phyloP scores from a whole-genome alignment of 495 filamentous ascomycete species.

The Bacidia rubella region DNA sequence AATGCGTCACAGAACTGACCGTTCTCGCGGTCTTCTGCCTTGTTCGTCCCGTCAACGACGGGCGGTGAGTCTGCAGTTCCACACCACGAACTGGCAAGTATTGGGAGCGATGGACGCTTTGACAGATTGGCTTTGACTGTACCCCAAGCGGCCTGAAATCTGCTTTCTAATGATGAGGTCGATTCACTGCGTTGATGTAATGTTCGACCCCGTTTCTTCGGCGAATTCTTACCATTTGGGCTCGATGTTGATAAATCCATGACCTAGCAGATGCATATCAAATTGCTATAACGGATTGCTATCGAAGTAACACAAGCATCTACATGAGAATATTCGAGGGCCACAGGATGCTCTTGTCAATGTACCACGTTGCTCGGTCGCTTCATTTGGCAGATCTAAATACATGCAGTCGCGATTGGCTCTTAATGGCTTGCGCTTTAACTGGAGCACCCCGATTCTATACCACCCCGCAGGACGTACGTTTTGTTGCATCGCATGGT shows the following conservation, averaged over 20 bases:
- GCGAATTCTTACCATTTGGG: too few species aligned
- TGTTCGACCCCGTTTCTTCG: too few species aligned
- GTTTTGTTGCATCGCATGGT: too few species aligned
- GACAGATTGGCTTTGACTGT: slow-evolving; percentile 6
- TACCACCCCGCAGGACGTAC: too few species aligned
- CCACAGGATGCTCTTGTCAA: too few species aligned
- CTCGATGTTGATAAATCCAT: too few species aligned
- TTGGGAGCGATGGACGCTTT: slow-evolving; percentile 2
- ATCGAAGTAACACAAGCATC: too few species aligned
- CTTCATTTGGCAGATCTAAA: neutral
- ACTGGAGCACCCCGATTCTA: neutral
- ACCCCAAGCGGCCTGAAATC: slow-evolving; percentile 6
- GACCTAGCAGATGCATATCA: too few species aligned
- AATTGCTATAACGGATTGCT: too few species aligned
- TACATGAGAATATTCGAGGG: too few species aligned
- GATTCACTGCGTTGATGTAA: neutral
- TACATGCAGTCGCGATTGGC: neutral
- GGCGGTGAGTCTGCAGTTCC: neutral
- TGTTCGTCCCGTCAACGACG: neutral
- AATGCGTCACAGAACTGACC: slow-evolving; percentile 13
- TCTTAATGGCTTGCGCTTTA: neutral
- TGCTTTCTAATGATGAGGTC: neutral
- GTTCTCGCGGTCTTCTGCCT: slow-evolving; percentile 2
- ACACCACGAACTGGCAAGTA: neutral
- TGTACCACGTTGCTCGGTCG: neutral